Evolutionary conservation across 2,329 filamentous ascomycete genomes (phyloP).

Genomic region (Colletotrichum sp.): DNA sequence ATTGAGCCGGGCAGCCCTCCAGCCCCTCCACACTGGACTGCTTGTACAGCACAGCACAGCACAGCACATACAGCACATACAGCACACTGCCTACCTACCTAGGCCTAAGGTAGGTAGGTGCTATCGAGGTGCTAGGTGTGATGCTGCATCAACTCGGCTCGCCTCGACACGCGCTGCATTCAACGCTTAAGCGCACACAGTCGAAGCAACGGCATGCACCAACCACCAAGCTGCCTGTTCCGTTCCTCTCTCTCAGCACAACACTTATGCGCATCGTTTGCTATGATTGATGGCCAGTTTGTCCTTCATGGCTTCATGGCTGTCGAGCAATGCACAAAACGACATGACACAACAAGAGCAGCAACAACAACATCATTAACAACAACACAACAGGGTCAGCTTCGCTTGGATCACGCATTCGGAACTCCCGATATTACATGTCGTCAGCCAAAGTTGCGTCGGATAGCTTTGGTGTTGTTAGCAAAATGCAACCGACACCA

Average conservation of each 20-base stretch:
- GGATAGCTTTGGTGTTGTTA: background rate
- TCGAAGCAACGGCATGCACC: constrained; percentile 1
- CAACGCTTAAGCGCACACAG: background rate
- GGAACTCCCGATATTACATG: background rate
- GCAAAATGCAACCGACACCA: background rate
- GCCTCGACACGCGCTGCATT: background rate
- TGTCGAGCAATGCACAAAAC: background rate
- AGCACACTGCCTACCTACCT: too few relatives aligned
- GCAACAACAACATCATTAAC: too few relatives aligned
- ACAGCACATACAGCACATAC: background rate
- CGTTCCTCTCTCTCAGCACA: background rate
- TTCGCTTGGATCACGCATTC: background rate
- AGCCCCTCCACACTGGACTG: background rate
- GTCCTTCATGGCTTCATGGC: background rate
- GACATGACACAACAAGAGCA: background rate
- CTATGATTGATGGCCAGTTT: background rate
- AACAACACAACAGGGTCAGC: background rate
- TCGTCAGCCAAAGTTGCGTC: background rate
- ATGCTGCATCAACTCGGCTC: background rate
- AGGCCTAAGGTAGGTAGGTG: too few relatives aligned
- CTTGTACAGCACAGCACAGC: background rate
- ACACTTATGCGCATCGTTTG: background rate
- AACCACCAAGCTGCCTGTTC: background rate
- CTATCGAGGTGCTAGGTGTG: too few relatives aligned
- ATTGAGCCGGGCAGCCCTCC: background rate